A percentile compares a stretch with the other conserved stretches of the same genome.
Conservation (phyloP, 192 early-diverging fungal species). For the Lunasporangiospora selenospora region DNA sequence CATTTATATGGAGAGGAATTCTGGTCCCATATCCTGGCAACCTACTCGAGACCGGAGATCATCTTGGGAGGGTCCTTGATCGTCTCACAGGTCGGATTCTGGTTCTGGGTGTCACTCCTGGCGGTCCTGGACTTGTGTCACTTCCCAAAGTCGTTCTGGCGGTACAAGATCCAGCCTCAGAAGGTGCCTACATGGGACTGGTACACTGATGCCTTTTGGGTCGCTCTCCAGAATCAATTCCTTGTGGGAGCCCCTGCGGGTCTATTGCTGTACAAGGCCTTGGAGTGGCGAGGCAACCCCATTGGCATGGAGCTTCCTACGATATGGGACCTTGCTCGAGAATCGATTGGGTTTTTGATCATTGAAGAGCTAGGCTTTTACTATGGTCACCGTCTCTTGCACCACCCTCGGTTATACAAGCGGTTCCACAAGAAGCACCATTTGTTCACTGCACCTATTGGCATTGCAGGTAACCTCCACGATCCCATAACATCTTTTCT, state of each 20-base stretch:
- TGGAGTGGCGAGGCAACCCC: conserved; percentile 68
- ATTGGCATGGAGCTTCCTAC: conserved; percentile 72
- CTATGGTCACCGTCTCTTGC: conserved; percentile 73
- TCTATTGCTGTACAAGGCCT: conserved; percentile 65
- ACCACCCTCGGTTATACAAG: conserved; percentile 75
- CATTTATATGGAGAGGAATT: conserved; percentile 32
- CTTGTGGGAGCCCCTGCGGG: conserved; percentile 74
- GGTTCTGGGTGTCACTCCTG: conserved; percentile 43
- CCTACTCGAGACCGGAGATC: conserved; percentile 29
- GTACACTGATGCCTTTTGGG: conserved; percentile 64
- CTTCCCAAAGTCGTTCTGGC: conserved; percentile 51
- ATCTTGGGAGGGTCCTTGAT: conserved; percentile 36
- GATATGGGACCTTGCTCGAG: conserved; percentile 51
- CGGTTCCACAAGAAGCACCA: conserved; percentile 83
- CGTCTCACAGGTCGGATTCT: conserved; percentile 32
- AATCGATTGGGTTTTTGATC: conserved; percentile 64
- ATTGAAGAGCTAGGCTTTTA: conserved; percentile 79
- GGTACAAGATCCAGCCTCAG: conserved; percentile 78
- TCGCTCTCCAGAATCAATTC: conserved; percentile 68
- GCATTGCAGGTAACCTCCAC: conserved; percentile 73
- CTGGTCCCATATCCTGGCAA: conserved; percentile 37
- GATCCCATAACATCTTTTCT: too few species aligned
- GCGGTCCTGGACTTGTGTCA: conserved; percentile 38
- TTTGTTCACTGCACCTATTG: conserved; percentile 76
- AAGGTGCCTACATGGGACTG: conserved; percentile 58